phyloP scores from a whole-genome alignment of 2,329 filamentous ascomycete species.

The Tolypocladium paradoxum region DNA sequence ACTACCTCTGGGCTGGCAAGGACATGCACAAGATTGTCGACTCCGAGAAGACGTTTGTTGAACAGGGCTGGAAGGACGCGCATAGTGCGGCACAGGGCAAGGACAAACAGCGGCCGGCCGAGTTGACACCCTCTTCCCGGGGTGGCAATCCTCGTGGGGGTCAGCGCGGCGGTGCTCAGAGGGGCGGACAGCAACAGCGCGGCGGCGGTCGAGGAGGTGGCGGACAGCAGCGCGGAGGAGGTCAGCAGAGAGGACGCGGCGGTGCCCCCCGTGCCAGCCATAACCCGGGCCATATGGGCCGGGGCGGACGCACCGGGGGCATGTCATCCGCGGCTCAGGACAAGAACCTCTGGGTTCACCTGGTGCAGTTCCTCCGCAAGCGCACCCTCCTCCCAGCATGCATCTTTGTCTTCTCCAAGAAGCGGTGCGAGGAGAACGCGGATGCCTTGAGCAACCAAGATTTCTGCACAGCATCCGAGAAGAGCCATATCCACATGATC shows the following conservation, averaged over 20 bases:
- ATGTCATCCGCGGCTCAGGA: conserved; percentile 87
- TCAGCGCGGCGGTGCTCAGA: conserved; percentile 19
- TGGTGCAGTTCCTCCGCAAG: conserved; percentile 85
- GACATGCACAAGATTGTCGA: conserved; percentile 91
- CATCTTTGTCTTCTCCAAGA: conserved; percentile 98
- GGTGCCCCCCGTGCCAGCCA: conserved; percentile 48
- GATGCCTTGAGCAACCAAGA: conserved; percentile 92
- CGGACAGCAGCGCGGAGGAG: conserved; percentile 36
- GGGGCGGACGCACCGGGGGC: conserved; percentile 74
- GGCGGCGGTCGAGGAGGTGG: conserved; percentile 42
- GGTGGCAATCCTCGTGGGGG: conserved; percentile 26
- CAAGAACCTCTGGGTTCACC: conserved; percentile 91
- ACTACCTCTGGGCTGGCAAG: conserved; percentile 93
- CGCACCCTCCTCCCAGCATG: conserved; percentile 80
- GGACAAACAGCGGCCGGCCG: conserved; percentile 54
- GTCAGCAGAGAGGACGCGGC: conserved; percentile 42
- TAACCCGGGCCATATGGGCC: conserved; percentile 74
- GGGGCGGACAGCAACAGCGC: conserved; percentile 26
- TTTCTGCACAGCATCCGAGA: conserved; percentile 85
- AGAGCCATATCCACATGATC: conserved; percentile 95
- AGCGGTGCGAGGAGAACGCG: conserved; percentile 92
- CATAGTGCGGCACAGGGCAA: conserved; percentile 72
- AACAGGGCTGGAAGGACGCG: conserved; percentile 90
- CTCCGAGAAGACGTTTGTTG: conserved; percentile 80
- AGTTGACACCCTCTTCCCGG: conserved; percentile 22